Evolutionary conservation across 176 grass and related monocot genomes (phyloP).

Genomic region (Zoysia japonica): DNA sequence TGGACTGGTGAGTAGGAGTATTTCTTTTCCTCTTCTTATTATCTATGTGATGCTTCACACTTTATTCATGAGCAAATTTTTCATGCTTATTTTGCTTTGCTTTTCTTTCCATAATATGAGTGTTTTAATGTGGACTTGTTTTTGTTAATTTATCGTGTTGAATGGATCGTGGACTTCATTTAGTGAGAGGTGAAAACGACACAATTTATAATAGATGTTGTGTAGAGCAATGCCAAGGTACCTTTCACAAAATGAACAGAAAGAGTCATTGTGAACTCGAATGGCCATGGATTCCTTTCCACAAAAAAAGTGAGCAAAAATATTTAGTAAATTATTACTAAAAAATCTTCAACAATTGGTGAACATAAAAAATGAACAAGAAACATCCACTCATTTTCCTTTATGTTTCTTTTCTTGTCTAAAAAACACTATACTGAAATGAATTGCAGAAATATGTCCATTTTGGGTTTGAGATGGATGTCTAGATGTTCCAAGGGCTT

Average conservation of each 20-base stretch:
- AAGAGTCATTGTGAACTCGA: background rate
- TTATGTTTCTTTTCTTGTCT: background rate
- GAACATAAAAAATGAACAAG: background rate
- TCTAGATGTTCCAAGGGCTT: background rate
- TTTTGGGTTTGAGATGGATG: background rate
- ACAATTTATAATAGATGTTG: background rate
- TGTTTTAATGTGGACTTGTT: background rate
- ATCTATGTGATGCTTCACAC: background rate
- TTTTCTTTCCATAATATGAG: background rate
- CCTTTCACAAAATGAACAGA: background rate
- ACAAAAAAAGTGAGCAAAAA: background rate
- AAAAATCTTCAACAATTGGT: background rate
- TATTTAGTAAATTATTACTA: background rate
- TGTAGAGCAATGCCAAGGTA: background rate
- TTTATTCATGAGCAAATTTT: background rate
- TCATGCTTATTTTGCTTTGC: background rate
- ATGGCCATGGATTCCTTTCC: background rate
- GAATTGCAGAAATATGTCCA: background rate
- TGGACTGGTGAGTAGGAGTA: slow-evolving; percentile 85
- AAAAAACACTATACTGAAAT: background rate
- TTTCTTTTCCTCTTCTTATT: background rate
- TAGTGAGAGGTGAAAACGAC: background rate
- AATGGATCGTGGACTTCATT: slow-evolving; percentile 1
- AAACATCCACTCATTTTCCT: background rate
- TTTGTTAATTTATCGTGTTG: too few species aligned